A percentile compares a stretch with the other conserved stretches of the same genome.
Evolutionary conservation across 2,329 filamentous ascomycete species (phyloP).

Genomic region (Exophiala viscosa): DNA sequence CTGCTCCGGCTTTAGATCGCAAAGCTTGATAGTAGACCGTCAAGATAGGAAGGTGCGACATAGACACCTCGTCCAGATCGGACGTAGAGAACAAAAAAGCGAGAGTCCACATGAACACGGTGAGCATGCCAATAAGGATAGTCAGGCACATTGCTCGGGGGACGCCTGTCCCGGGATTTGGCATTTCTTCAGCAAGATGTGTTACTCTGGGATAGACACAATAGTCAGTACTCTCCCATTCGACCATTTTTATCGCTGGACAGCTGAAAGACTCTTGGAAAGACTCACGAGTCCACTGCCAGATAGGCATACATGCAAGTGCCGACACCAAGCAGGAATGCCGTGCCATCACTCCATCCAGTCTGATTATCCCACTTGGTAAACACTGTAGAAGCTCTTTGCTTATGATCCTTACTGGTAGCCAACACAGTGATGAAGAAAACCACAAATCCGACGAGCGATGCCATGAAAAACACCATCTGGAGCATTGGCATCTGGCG

Average conservation of each 20-base stretch:
- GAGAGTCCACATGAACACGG: background rate
- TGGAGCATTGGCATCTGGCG: slow-evolving; percentile 15
- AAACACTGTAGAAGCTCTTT: slow-evolving; percentile 52
- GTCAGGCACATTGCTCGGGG: no score
- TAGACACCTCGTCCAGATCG: no score
- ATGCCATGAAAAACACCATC: slow-evolving; percentile 21
- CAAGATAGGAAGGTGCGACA: no score
- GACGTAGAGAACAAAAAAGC: no score
- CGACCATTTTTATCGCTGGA: background rate
- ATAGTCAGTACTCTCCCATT: background rate
- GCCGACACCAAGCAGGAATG: slow-evolving; percentile 40
- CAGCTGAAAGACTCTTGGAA: slow-evolving; percentile 4
- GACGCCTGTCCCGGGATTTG: no score
- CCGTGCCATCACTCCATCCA: slow-evolving; percentile 64
- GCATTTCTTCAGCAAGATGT: background rate
- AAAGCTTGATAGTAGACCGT: no score
- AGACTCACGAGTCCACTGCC: slow-evolving; percentile 20
- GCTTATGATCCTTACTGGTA: slow-evolving; percentile 17
- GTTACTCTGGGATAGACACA: background rate
- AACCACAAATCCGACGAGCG: slow-evolving; percentile 26
- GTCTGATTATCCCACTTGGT: slow-evolving; percentile 61
- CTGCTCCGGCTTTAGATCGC: no score
- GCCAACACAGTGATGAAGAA: slow-evolving; percentile 32
- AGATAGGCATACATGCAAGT: slow-evolving; percentile 34
- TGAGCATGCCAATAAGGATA: background rate